phyloP scores from a whole-genome alignment of 2,329 filamentous ascomycete genomes.

The Fusarium pseudocircinatum region DNA sequence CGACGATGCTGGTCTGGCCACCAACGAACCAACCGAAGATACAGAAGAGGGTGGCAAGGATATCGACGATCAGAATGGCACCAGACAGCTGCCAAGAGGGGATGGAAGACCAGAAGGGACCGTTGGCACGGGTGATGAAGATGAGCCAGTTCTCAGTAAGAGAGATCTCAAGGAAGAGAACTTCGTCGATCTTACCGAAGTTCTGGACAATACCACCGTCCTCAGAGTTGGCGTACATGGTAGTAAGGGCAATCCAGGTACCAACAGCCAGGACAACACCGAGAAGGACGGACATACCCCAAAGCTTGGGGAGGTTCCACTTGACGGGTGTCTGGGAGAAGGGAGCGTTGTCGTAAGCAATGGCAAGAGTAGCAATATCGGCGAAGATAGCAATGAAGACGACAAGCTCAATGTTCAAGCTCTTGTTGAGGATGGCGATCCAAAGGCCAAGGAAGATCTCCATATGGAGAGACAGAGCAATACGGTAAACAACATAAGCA shows the following conservation, averaged over 20 bases:
- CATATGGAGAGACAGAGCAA: conserved; percentile 88
- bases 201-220: conserved; percentile 90
- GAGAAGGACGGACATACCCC: conserved; percentile 89
- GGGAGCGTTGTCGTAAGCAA: conserved; percentile 92
- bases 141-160: conserved; percentile 96
- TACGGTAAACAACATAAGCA: conserved; percentile 94
- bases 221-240: conserved; percentile 76
- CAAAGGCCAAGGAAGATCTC: conserved; percentile 92
- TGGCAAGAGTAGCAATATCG: conserved; percentile 89
- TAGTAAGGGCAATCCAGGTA: conserved; percentile 90
- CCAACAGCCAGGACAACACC: conserved; percentile 83
- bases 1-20: conserved; percentile 78
- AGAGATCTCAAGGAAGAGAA: conserved; percentile 90
- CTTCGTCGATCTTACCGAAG: conserved; percentile 81
- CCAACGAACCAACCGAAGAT: conserved; percentile 84
- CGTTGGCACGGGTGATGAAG: conserved; percentile 94
- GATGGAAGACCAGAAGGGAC: conserved; percentile 89
- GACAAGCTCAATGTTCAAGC: conserved; percentile 85
- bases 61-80: conserved; percentile 83
- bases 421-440: conserved; percentile 88
- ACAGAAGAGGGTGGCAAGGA: conserved; percentile 86
- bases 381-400: conserved; percentile 96
- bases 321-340: conserved; percentile 89
- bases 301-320: conserved; percentile 94
- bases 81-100: conserved; percentile 86